Percentiles rank a stretch among this genome's conserved stretches.
These are phyloP conservation scores for Camelina hispida DNA, from an alignment of 345 rosid species.

Conservation along the genomic window DNA sequence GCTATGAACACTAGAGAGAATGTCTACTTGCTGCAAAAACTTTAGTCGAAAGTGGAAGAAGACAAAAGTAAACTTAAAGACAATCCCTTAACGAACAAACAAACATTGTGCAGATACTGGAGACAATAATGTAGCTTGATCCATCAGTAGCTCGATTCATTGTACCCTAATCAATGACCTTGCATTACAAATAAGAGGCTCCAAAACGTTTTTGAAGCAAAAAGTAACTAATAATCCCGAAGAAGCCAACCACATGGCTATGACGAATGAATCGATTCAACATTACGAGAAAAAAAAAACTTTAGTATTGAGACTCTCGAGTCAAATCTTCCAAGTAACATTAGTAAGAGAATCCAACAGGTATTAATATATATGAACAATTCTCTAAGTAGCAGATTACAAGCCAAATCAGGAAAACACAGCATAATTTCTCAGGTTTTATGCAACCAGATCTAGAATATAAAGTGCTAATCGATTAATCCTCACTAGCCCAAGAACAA, in stretches of 20 bases:
- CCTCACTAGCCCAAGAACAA: constrained; percentile 61
- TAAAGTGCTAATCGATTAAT: constrained; percentile 16
- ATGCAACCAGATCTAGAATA: constrained; percentile 21
- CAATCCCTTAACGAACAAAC: constrained; percentile 14
- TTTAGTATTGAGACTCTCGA: not conserved
- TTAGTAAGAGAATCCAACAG: not conserved
- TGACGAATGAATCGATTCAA: not conserved
- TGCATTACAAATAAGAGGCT: constrained; percentile 14
- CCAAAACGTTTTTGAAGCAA: not conserved
- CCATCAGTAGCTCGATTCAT: constrained; percentile 1
- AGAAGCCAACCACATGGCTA: not conserved
- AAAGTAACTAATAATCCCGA: not conserved
- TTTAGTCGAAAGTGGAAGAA: not conserved
- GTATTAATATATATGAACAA: constrained; percentile 35
- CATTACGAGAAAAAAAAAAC: constrained; percentile 3
- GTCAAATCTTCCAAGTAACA: not conserved
- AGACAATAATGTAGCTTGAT: constrained; percentile 12
- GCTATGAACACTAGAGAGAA: constrained; percentile 21
- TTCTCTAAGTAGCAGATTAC: constrained; percentile 27
- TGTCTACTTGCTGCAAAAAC: constrained; percentile 20
- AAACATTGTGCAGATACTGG: constrained; percentile 13
- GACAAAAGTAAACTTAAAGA: constrained; percentile 22
- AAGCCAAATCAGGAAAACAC: constrained; percentile 33
- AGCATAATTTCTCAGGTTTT: constrained; percentile 21
- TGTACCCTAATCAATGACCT: not conserved